phyloP scores from a whole-genome alignment of 306 rosid genomes.

The Malus sieversii region DNA sequence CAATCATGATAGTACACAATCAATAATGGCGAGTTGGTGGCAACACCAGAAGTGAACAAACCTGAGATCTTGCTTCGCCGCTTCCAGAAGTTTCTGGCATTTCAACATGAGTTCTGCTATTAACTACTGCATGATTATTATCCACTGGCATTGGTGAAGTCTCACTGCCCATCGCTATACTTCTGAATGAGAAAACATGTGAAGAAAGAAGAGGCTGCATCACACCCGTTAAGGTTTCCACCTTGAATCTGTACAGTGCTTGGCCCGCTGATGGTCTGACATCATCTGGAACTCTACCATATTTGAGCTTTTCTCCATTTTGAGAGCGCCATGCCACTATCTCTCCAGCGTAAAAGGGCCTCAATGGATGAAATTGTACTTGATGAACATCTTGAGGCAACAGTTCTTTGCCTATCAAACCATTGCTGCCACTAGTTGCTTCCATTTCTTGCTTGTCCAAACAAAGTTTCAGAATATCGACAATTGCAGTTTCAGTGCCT shows the following conservation, averaged over 20 bases:
- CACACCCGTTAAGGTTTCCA: conserved; percentile 59
- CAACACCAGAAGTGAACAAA: conserved; percentile 26
- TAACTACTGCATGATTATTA: conserved; percentile 24
- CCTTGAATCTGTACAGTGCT: conserved; percentile 77
- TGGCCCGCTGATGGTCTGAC: conserved; percentile 90
- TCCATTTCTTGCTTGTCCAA: conserved; percentile 73
- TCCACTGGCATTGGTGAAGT: conserved; percentile 33
- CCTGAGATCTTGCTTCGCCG: conserved; percentile 50
- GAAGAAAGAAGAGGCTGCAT: conserved; percentile 69
- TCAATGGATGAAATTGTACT: conserved; percentile 86
- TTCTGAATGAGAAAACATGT: conserved; percentile 79
- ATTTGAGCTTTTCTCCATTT: conserved; percentile 84
- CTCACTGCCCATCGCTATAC: conserved; percentile 47
- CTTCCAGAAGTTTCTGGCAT: conserved; percentile 51
- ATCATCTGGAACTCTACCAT: conserved; percentile 78
- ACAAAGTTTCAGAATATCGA: conserved; percentile 69
- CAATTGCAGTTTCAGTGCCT: conserved; percentile 70
- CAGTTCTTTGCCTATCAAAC: conserved; percentile 69
- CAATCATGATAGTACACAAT: not conserved
- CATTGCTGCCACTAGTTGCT: conserved; percentile 42
- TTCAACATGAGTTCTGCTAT: conserved; percentile 17
- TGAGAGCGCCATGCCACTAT: conserved; percentile 96
- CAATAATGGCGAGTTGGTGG: not conserved
- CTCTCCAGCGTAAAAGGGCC: conserved; percentile 94
- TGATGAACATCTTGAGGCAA: conserved; percentile 86